Evolutionary conservation across 2,329 filamentous ascomycete species (phyloP).

Genomic region (Botryotinia globosa): DNA sequence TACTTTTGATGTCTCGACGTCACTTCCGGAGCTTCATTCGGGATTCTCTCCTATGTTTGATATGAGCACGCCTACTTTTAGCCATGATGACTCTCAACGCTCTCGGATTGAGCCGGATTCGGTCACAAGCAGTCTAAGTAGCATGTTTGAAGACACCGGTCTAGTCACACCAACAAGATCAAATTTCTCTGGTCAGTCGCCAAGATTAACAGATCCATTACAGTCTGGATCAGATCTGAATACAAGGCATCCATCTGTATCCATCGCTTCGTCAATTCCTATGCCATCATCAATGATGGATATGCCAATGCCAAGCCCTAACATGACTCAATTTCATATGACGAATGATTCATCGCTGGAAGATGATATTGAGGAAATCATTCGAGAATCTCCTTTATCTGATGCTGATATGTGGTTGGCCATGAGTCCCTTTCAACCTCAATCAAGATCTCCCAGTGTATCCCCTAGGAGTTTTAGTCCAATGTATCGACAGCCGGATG

Average conservation of each 20-base stretch:
- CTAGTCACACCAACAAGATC: slow-evolving; percentile 35
- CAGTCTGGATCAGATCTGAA: slow-evolving; percentile 48
- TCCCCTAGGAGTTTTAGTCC: slow-evolving; percentile 31
- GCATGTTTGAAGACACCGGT: slow-evolving; percentile 41
- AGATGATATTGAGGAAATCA: slow-evolving; percentile 55
- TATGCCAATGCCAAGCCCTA: slow-evolving; percentile 23
- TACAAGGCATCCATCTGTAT: slow-evolving; percentile 32
- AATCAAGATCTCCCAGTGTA: slow-evolving; percentile 26
- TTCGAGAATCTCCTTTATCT: slow-evolving; percentile 40
- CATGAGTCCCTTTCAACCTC: slow-evolving; percentile 29
- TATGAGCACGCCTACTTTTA: slow-evolving; percentile 36
- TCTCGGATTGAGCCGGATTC: slow-evolving; percentile 39
- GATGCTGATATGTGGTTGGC: slow-evolving; percentile 34
- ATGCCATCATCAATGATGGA: slow-evolving; percentile 28
- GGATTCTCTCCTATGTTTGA: slow-evolving; percentile 36
- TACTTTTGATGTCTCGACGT: slow-evolving; percentile 15
- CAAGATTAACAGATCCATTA: slow-evolving; percentile 47
- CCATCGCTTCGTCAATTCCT: not conserved
- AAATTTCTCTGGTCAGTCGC: slow-evolving; percentile 45
- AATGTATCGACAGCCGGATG: slow-evolving; percentile 47
- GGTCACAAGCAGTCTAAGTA: slow-evolving; percentile 40
- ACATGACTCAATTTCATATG: slow-evolving; percentile 31
- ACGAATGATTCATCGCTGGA: slow-evolving; percentile 38
- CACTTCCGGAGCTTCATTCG: slow-evolving; percentile 31
- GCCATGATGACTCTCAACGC: slow-evolving; percentile 28